Evolutionary conservation across 2,329 filamentous ascomycete species (phyloP).

Genomic region (Alternaria atra): DNA sequence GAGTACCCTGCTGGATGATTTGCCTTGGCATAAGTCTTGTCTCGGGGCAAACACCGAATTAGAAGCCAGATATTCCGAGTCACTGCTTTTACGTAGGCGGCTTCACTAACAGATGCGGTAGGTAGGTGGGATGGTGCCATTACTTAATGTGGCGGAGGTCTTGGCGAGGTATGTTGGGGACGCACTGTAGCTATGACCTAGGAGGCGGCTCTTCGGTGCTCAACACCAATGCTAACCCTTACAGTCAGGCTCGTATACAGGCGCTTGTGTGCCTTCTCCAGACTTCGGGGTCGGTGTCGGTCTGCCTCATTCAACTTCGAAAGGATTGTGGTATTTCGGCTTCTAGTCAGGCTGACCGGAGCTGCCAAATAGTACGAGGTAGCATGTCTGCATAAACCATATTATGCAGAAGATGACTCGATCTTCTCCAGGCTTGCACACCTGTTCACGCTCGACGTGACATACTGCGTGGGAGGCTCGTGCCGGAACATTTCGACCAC

Average conservation of each 20-base stretch:
- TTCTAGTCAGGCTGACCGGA: neutral
- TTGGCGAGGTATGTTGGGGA: slow-evolving; percentile 27
- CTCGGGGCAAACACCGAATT: slow-evolving; percentile 19
- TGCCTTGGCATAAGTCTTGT: slow-evolving; percentile 27
- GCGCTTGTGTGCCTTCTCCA: neutral
- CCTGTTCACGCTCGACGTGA: slow-evolving; percentile 12
- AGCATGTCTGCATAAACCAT: neutral
- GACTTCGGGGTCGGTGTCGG: neutral
- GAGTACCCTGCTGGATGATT: slow-evolving; percentile 45
- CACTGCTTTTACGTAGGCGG: slow-evolving; percentile 1
- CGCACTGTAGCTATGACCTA: neutral
- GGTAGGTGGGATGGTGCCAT: slow-evolving; percentile 5
- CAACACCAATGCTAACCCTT: neutral
- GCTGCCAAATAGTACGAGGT: neutral
- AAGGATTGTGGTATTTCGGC: neutral
- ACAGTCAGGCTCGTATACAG: neutral
- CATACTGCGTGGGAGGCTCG: slow-evolving; percentile 17
- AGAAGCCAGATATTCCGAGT: neutral
- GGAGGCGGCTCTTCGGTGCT: neutral
- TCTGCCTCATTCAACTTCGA: neutral
- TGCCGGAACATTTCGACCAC: slow-evolving; percentile 1
- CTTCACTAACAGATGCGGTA: slow-evolving; percentile 12
- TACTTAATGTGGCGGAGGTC: slow-evolving; percentile 18
- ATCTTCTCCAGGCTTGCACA: neutral
- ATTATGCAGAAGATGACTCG: neutral